Base-by-base conservation (phyloP, 2,329 filamentous ascomycete species). In the Monilinia laxa region DNA sequence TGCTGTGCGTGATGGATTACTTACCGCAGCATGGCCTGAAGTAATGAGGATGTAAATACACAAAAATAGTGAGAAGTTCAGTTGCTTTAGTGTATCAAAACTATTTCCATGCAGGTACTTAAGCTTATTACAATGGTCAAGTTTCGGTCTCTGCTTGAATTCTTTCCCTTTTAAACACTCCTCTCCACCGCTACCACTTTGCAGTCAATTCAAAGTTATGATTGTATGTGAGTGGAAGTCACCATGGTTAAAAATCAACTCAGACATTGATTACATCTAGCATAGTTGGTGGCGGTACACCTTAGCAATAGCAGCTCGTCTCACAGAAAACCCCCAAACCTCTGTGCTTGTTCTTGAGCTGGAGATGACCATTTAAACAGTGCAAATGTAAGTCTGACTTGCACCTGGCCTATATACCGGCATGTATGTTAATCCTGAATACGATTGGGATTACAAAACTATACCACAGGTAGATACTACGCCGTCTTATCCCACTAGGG, bases 381-480 rank as follows among this genome's bases (percentile, higher is more conserved):
- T 28, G 38, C 54, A 28, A 57, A 31, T 66, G 31, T 54, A n/a
- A n/a, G n/a, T n/a, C n/a, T n/a, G n/a, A 25, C 64, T 68, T 25
- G 25, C 58, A 11, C 23, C 45, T 3, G 49, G 53, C 47, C 20
- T 64, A n/a, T 42, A 52, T 45, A 54, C 51, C 23, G 35, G 28
- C 20, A 31, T 55, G 9, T 45, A 62, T 66, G 20, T 62, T 20
- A 23, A 77, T 64, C 70, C 75, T 12, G 71, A 68, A 4, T 68
- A 67, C 64, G 64, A 70, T 28, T 71, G 68, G 67, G 35, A 58
- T 31, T 69, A 65, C 40, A 62, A 64, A 25, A 68, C 60, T 16
- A 57, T 66, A 16, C 65, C 67, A 6, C 68, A 67, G 31, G 31
- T 55, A 40, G 35, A 55, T 25, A 18, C 12, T 18, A 40, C 28